Percentiles rank a stretch among this genome's conserved stretches.
Conservation (phyloP, 495 filamentous ascomycete species). For the Sordaria brevicollis region DNA sequence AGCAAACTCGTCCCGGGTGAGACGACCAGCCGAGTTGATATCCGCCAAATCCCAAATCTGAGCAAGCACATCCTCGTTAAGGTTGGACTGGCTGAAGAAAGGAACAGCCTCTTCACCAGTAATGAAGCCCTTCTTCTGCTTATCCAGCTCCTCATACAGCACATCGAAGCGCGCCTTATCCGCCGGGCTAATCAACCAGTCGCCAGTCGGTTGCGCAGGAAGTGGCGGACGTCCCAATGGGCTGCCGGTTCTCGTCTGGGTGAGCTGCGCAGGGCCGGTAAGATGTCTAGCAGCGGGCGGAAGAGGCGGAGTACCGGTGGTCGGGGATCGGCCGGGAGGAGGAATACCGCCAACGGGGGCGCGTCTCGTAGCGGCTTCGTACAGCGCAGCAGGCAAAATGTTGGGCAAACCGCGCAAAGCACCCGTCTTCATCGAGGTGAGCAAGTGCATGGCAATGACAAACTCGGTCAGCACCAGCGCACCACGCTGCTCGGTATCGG, state of each 20-base stretch:
- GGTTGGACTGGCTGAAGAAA: slow-evolving; percentile 85
- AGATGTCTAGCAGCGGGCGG: slow-evolving; percentile 37
- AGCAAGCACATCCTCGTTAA: slow-evolving; percentile 85
- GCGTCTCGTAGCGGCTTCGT: slow-evolving; percentile 79
- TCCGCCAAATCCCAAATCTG: slow-evolving; percentile 96
- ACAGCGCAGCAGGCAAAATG: slow-evolving; percentile 74
- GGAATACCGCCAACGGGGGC: slow-evolving; percentile 37
- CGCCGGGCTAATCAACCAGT: slow-evolving; percentile 71
- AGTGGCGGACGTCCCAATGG: slow-evolving; percentile 55
- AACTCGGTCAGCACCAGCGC: slow-evolving; percentile 86
- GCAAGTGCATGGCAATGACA: slow-evolving; percentile 94
- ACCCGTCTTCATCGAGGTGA: slow-evolving; percentile 82
- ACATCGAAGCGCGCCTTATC: slow-evolving; percentile 83
- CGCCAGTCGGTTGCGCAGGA: slow-evolving; percentile 53
- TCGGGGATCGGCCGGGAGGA: slow-evolving; percentile 22
- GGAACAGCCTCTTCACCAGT: slow-evolving; percentile 89
- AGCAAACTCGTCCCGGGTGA: slow-evolving; percentile 85
- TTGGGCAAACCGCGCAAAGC: slow-evolving; percentile 67
- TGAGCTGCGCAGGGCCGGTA: slow-evolving; percentile 27
- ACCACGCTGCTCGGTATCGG: slow-evolving; percentile 86
- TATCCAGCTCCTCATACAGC: slow-evolving; percentile 75
- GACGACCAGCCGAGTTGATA: slow-evolving; percentile 77
- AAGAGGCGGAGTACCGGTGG: slow-evolving; percentile 21
- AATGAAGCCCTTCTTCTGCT: slow-evolving; percentile 65
- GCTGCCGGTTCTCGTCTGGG: slow-evolving; percentile 51